These are phyloP conservation scores for Cryptosporidium viatorum DNA, from an alignment of 169 alveolate genomes.

Conservation along the genomic window DNA sequence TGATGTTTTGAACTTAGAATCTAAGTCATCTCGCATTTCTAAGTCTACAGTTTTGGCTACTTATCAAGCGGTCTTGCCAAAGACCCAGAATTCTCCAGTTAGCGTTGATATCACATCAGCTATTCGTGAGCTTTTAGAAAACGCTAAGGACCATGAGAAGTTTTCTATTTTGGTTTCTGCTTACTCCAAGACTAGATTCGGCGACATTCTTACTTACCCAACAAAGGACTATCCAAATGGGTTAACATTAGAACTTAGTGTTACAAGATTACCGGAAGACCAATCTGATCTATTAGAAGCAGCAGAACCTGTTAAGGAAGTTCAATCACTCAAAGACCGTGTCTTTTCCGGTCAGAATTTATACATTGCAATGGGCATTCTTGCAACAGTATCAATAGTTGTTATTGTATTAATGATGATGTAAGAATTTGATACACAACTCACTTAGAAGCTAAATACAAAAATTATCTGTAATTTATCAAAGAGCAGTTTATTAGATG, in stretches of 20 bases:
- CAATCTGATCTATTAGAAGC: background rate
- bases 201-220: constrained; percentile 46
- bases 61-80: constrained; percentile 32
- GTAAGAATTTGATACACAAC: background rate
- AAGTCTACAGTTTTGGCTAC: constrained; percentile 59
- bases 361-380: constrained; percentile 37
- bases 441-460: background rate
- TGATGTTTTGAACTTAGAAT: constrained; percentile 23
- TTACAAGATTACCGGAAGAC: constrained; percentile 7
- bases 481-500: background rate
- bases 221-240: constrained; percentile 47
- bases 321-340: background rate
- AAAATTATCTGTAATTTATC: background rate
- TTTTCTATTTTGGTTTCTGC: constrained; percentile 56
- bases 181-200: constrained; percentile 53
- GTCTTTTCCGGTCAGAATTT: constrained; percentile 20
- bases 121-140: constrained; percentile 5
- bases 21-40: constrained; percentile 41
- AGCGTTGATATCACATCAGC: constrained; percentile 29
- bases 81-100: constrained; percentile 37
- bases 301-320: background rate
- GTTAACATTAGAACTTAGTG: background rate
- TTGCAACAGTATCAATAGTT: constrained; percentile 21
- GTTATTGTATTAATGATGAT: constrained; percentile 52
- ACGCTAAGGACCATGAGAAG: constrained; percentile 4